Evolutionary conservation across 495 filamentous ascomycete genomes (phyloP).

Genomic region (Schizothecium vesticola): DNA sequence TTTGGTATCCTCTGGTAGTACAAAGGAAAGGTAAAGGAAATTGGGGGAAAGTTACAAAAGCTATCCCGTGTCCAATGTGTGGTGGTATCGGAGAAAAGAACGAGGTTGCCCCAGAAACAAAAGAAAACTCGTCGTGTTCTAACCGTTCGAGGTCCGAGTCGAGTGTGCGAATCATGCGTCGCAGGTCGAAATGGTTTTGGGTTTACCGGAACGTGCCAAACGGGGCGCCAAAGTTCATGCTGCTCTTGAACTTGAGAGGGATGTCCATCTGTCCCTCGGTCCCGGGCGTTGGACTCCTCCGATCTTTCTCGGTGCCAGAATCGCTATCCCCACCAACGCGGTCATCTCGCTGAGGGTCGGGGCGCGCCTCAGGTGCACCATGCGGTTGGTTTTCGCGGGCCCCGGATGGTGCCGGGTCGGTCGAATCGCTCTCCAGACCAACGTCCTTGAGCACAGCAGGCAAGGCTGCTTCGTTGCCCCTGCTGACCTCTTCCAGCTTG

Average conservation of each 20-base stretch:
- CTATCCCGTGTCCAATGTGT: neutral
- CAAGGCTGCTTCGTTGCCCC: slow-evolving; percentile 29
- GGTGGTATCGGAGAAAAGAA: neutral
- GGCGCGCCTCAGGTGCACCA: slow-evolving; percentile 13
- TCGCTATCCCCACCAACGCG: neutral
- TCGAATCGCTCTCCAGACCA: neutral
- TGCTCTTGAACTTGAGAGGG: slow-evolving; percentile 52
- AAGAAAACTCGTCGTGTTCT: neutral
- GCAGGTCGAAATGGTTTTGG: neutral
- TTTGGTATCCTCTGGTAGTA: neutral
- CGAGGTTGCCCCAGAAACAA: neutral
- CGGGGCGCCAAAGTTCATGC: slow-evolving; percentile 56
- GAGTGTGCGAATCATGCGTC: neutral
- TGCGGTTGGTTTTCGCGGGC: slow-evolving; percentile 12
- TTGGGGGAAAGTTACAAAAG: no score
- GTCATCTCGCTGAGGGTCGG: slow-evolving; percentile 2
- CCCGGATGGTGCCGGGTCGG: slow-evolving; percentile 1
- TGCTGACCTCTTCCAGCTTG: slow-evolving; percentile 38
- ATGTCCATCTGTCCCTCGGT: slow-evolving; percentile 45
- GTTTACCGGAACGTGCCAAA: slow-evolving; percentile 26
- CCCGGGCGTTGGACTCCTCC: slow-evolving; percentile 23
- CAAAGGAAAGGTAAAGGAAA: neutral
- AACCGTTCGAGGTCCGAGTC: neutral
- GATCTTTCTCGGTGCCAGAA: slow-evolving; percentile 13
- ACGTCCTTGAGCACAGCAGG: slow-evolving; percentile 36